Percentiles rank a stretch among this genome's conserved stretches.
Conservation (phyloP, 2,329 filamentous ascomycete species). For the Trichoderma endophyticum region DNA sequence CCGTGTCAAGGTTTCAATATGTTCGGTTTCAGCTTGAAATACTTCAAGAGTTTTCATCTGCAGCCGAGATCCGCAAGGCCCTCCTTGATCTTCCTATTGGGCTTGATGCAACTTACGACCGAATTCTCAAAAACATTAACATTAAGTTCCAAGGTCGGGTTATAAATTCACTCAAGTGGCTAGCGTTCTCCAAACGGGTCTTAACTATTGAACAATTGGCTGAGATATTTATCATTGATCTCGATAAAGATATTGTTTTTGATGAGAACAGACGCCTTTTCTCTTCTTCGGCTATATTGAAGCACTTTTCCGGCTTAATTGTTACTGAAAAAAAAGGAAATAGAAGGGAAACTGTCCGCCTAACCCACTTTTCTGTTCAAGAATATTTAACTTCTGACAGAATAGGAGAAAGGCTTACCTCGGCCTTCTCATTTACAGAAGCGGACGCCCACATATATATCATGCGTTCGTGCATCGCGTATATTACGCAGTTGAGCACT, state of each 20-base stretch:
- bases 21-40: neutral
- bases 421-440: neutral
- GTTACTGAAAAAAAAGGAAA: rapidly evolving
- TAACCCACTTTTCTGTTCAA: neutral
- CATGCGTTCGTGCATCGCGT: neutral
- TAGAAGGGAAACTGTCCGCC: neutral
- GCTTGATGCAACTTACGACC: neutral
- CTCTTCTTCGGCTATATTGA: neutral
- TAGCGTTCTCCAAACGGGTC: neutral
- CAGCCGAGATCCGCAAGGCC: neutral
- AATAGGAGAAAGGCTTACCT: neutral
- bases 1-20: neutral
- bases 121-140: neutral
- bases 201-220: neutral
- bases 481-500: neutral
- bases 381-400: neutral
- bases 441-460: neutral
- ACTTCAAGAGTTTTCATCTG: neutral
- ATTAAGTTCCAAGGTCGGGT: neutral
- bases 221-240: neutral
- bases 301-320: neutral
- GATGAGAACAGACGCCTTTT: neutral
- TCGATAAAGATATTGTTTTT: neutral
- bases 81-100: neutral
- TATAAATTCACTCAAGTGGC: neutral